phyloP scores from a whole-genome alignment of 306 rosid species.

The Cucumis cinereus region DNA sequence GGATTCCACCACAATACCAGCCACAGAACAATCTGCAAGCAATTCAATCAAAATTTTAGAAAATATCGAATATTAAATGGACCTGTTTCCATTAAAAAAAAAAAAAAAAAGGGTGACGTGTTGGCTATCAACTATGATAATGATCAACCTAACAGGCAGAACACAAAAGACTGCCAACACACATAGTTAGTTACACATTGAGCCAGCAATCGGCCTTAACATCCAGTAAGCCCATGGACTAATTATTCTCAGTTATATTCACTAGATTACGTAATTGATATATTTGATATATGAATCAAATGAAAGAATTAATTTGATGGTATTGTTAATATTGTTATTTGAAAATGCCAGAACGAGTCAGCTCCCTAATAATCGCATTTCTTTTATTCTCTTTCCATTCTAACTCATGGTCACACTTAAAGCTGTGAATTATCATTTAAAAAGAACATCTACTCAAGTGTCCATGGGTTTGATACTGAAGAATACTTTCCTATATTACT shows the following conservation, averaged over 20 bases:
- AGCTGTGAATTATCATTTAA: neutral
- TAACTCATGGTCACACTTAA: neutral
- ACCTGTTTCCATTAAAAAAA: no score
- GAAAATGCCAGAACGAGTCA: neutral
- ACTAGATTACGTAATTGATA: neutral
- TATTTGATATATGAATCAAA: neutral
- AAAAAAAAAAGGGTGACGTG: neutral
- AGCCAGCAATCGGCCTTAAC: neutral
- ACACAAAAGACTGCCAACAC: neutral
- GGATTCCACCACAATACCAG: slow-evolving; percentile 91
- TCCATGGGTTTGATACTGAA: neutral
- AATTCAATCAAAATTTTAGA: slow-evolving; percentile 2
- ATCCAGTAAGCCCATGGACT: neutral
- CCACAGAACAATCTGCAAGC: slow-evolving; percentile 74
- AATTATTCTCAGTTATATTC: neutral
- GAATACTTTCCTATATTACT: neutral
- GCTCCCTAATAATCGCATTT: neutral
- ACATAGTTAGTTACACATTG: neutral
- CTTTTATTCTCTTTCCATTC: neutral
- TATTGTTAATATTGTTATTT: neutral
- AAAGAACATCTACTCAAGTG: neutral
- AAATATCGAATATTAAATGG: neutral
- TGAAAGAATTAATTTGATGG: neutral
- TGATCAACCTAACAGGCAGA: neutral
- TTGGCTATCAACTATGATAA: neutral